These are phyloP conservation scores for Leucoagaricus sp. DNA, from an alignment of 1,284 basidiomycete species.

Conservation along the genomic window DNA sequence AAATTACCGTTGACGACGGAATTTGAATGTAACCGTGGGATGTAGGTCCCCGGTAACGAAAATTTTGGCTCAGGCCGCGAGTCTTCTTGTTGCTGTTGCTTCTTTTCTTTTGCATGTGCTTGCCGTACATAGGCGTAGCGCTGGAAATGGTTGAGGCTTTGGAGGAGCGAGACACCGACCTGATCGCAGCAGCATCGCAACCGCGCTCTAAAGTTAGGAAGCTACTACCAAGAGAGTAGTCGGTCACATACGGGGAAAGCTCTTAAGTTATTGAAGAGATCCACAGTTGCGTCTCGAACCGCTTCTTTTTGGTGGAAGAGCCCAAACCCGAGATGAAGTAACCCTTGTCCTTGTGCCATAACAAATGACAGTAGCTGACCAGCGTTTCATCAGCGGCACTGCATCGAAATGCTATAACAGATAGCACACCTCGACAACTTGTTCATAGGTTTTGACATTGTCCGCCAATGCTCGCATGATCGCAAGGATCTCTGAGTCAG, in stretches of 20 bases:
- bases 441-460: conserved; percentile 76
- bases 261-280: conserved; percentile 81
- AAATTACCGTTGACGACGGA: conserved; percentile 32
- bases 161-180: conserved; percentile 86
- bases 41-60: conserved; percentile 17
- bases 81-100: conserved; percentile 32
- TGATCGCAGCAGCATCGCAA: conserved; percentile 33
- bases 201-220: conserved; percentile 4
- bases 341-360: conserved; percentile 78
- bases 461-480: conserved; percentile 79
- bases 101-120: conserved; percentile 57
- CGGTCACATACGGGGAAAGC: conserved; percentile 64
- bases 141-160: conserved; percentile 89
- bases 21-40: conserved; percentile 32
- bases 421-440: conserved; percentile 86
- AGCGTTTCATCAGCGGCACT: conserved; percentile 8
- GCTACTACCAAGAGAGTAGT: neutral
- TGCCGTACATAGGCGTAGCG: conserved; percentile 83
- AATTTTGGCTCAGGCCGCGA: conserved; percentile 19
- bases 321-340: conserved; percentile 85
- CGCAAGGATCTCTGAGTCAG: conserved; percentile 59
- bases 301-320: conserved; percentile 83
- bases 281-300: conserved; percentile 79
- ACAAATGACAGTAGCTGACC: conserved; percentile 71
- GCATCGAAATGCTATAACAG: conserved; percentile 21